phyloP scores from a whole-genome alignment of 257 asterid species.

The Lycium barbarum region DNA sequence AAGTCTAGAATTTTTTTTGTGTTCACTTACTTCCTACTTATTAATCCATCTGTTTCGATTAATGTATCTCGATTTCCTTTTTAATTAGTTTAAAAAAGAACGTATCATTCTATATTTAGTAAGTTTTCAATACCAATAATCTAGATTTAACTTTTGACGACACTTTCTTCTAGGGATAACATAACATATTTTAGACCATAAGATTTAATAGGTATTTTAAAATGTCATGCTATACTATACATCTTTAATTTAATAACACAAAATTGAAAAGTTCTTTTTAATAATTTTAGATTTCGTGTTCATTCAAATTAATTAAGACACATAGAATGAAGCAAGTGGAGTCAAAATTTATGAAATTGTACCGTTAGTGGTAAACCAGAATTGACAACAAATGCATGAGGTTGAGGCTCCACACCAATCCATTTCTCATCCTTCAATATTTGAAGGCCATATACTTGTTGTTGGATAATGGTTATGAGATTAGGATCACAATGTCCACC shows the following conservation, averaged over 20 bases:
- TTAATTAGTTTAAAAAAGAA: neutral
- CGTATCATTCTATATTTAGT: neutral
- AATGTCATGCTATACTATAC: neutral
- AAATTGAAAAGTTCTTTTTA: too few species aligned
- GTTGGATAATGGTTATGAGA: constrained; percentile 30
- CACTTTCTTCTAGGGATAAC: neutral
- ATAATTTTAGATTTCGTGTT: too few species aligned
- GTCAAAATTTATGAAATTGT: neutral
- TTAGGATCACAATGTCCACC: constrained; percentile 30
- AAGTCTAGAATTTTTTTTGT: neutral
- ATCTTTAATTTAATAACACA: neutral
- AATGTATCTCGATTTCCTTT: too few species aligned
- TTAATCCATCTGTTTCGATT: neutral
- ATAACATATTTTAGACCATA: neutral
- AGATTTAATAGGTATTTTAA: too few species aligned
- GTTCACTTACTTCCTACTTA: neutral
- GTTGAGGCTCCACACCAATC: constrained; percentile 29
- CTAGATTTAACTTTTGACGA: too few species aligned
- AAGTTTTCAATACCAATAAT: neutral
- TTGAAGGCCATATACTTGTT: constrained; percentile 33
- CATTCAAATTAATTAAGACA: too few species aligned
- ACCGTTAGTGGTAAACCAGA: constrained; percentile 22
- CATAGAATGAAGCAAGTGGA: neutral
- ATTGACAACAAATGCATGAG: constrained; percentile 19
- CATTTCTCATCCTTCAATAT: constrained; percentile 32